Evolutionary conservation across 202 grass and related monocot species (phyloP), one percentile per base, ranked within the genome.

Genomic region (Miscanthus sacchariflorus): DNA sequence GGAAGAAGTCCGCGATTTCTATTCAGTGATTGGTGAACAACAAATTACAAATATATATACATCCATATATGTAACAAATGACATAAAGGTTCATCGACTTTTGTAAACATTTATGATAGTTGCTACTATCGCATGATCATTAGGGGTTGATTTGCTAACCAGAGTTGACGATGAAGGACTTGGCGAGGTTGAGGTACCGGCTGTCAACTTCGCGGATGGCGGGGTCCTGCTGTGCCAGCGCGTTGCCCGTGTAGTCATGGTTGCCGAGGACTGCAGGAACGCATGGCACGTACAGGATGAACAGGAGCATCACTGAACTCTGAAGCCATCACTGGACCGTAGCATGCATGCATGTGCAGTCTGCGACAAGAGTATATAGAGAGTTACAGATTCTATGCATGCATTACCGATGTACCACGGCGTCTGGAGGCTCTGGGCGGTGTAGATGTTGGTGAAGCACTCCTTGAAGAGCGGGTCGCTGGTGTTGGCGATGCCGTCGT

Each of bases 171-270:
- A 93, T 90, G 82, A 93, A 98, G 15, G 95, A 98, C 85, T 94
- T 98, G 1, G 76, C 76, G 10, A 98, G 77, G 72, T 89, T 91
- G 38, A 88, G 88, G 79, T 84, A 98, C 0, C 95, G 90, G 80
- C 83, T 87, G 39, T 98, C 95, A 5, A 95, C 85, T 0, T 82
- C 82, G 17, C 78, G 93, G 0, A 98, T 88, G 18, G 80, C 87
- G 1, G 93, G 6, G 59, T 83, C 88, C 15, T 93, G 78, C 80
- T 97, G 95, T 7, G 95, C 93, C 12, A 97, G 56, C 2, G 90
- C 95, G 61, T 95, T 86, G 5, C 95, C 95, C 0, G 93, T 93
- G 65, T 97, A 97, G 84, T 97, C 93, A 64, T 97, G 95, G 81
- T 97, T 97, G 19, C 95, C 95, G 3, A 97, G 82, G 43, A 95